phyloP scores from a whole-genome alignment of 2,329 filamentous ascomycete genomes.

The Fusarium stilboides region DNA sequence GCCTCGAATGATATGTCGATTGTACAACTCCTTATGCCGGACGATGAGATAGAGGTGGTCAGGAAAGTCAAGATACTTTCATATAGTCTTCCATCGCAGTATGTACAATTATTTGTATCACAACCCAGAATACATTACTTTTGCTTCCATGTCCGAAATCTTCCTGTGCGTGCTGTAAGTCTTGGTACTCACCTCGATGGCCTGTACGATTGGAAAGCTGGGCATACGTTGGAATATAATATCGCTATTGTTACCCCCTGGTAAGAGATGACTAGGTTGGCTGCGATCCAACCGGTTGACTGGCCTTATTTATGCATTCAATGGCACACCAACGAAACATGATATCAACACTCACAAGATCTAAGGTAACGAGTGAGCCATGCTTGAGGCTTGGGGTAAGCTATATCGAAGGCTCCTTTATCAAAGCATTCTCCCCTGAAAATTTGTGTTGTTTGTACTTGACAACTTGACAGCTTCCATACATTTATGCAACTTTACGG shows the following conservation, averaged over 20 bases:
- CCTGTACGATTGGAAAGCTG: neutral
- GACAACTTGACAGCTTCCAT: constrained; percentile 1
- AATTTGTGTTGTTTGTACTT: constrained; percentile 2
- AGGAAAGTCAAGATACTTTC: constrained; percentile 12
- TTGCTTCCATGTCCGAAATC: constrained; percentile 5
- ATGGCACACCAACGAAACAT: neutral
- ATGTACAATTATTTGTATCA: constrained; percentile 50
- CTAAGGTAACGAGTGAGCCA: neutral
- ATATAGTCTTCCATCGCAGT: constrained; percentile 23
- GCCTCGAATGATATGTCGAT: neutral
- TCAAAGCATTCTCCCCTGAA: neutral
- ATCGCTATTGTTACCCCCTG: neutral
- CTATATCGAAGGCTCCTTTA: neutral
- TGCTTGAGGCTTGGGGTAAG: neutral
- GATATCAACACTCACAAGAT: neutral
- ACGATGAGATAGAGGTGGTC: constrained; percentile 7
- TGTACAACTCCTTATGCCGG: constrained; percentile 5
- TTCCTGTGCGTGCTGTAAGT: neutral
- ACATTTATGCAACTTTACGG: neutral
- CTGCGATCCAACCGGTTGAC: neutral
- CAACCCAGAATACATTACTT: constrained; percentile 29
- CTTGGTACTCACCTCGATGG: neutral
- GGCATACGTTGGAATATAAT: neutral
- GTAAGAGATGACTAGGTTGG: neutral
- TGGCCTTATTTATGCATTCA: neutral